Base-by-base conservation (phyloP, 208 protist genomes). In the Wallacemonas collosoma region DNA sequence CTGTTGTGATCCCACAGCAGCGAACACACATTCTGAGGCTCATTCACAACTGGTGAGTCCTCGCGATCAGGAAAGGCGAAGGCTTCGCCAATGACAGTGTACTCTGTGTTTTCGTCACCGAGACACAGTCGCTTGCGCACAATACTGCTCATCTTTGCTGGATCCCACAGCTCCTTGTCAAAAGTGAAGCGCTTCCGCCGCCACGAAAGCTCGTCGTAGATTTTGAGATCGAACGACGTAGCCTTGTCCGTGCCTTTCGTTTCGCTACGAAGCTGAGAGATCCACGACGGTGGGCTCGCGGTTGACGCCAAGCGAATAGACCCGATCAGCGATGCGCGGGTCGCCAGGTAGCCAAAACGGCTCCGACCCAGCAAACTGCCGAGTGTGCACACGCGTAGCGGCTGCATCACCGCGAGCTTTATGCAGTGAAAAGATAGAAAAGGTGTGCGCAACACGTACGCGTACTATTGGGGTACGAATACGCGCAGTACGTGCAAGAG, bases 1-100 rank as follows among this genome's bases (percentile, higher is more conserved):
- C 90, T 95, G 70, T 87, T 90, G 72, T 94, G 91, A 61, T 98
- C 95, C 90, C 93, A 96, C 17, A 93, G 80, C n/a, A 98, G 71
- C 17, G 77, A 75, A 71, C 92, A 95, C 39, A 78, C 51, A 63
- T 82, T 57, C n/a, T 87, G 76, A 56, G 95, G 93, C 78, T 95
- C 86, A 68, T 97, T 97, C 66, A 97, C 83, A 6, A 97, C 86
- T 14, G 95, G 95, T 0, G 90, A 90, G 74, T 98, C 95, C 75
- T 93, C 87, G 38, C 85, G 82, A 56, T 96, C 92, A 15, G 93
- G 86, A 74, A 98, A 98, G 14, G 87, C 73, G 63, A 96, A 97
- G 14, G 88, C 91, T 73, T 98, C 95, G 54, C 93, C 95, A 72
- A 98, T 95, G 54, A 95, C 81, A 8, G 91, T 94, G 88, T 98